These are phyloP conservation scores for Eimeria tenella DNA, from an alignment of 169 alveolate genomes.

Conservation along the genomic window DNA sequence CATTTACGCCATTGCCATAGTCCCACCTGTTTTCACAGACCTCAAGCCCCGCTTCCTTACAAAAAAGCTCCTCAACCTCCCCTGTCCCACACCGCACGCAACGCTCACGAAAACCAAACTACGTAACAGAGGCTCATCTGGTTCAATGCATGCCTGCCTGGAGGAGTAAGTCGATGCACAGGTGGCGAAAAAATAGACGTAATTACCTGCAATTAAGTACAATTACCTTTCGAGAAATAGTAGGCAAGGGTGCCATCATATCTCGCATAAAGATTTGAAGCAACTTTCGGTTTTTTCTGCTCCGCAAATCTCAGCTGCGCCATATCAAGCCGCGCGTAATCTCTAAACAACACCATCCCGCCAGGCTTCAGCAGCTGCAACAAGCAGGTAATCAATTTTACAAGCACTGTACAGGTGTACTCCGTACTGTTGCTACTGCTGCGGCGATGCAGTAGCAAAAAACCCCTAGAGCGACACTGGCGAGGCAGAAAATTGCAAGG, in stretches of 20 bases:
- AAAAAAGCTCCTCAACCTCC: constrained; percentile 8
- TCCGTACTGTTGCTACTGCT: background rate
- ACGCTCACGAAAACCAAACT: background rate
- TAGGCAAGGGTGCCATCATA: constrained; percentile 94
- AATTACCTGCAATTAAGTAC: background rate
- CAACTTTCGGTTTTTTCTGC: constrained; percentile 86
- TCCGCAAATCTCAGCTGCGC: constrained; percentile 91
- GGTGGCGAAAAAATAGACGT: background rate
- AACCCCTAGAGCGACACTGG: background rate
- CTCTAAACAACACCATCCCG: constrained; percentile 94
- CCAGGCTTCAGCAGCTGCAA: constrained; percentile 88
- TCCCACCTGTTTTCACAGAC: constrained; percentile 22
- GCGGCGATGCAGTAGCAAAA: background rate
- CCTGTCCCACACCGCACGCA: constrained; percentile 1
- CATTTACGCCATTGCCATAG: background rate
- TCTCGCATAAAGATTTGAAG: constrained; percentile 93
- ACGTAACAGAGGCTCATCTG: background rate
- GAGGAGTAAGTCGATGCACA: background rate
- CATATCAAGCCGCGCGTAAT: constrained; percentile 95
- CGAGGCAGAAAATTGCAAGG: no score
- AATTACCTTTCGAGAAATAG: constrained; percentile 87
- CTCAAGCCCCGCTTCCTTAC: constrained; percentile 8
- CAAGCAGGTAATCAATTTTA: background rate
- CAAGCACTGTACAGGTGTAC: background rate
- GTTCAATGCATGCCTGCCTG: background rate